phyloP scores from a whole-genome alignment of 2,329 filamentous ascomycete genomes.

The Hypoxylon sp. region DNA sequence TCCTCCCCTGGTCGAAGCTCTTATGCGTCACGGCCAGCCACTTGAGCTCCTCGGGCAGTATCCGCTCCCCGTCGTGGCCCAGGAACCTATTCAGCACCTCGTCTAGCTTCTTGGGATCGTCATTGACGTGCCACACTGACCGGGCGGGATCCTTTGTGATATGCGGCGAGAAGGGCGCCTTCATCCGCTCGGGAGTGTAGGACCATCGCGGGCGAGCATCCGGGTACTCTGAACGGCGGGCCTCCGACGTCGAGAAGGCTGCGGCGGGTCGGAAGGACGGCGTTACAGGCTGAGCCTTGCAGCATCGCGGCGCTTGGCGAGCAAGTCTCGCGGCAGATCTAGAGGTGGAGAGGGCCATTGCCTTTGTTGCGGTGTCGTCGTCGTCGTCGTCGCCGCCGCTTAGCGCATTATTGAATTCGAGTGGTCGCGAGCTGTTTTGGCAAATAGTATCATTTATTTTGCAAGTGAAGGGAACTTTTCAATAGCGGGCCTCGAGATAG shows the following conservation, averaged over 20 bases:
- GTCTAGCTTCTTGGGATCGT: constrained; percentile 76
- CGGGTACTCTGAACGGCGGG: constrained; percentile 24
- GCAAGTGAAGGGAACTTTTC: background rate
- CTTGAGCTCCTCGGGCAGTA: constrained; percentile 90
- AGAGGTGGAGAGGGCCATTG: constrained; percentile 49
- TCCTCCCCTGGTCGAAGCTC: constrained; percentile 93
- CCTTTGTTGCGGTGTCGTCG: constrained; percentile 8
- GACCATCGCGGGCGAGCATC: constrained; percentile 68
- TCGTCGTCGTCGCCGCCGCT: constrained; percentile 5
- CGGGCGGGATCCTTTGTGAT: constrained; percentile 61
- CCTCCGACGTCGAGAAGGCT: constrained; percentile 40
- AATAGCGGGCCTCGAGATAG: constrained; percentile 14
- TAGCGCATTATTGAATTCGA: constrained; percentile 16
- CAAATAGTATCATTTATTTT: too few species aligned
- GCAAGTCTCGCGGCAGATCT: constrained; percentile 46
- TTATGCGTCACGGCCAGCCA: constrained; percentile 98
- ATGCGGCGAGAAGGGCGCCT: constrained; percentile 71
- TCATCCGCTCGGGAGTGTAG: constrained; percentile 73
- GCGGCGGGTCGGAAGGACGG: constrained; percentile 23
- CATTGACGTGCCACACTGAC: constrained; percentile 74
- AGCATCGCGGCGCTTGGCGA: constrained; percentile 45
- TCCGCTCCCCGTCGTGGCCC: constrained; percentile 72
- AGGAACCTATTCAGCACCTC: constrained; percentile 79
- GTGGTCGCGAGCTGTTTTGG: too few species aligned
- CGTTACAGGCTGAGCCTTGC: constrained; percentile 34